Evolutionary conservation across 1,284 basidiomycete species (phyloP).

Genomic region (Cystobasidium slooffiae): DNA sequence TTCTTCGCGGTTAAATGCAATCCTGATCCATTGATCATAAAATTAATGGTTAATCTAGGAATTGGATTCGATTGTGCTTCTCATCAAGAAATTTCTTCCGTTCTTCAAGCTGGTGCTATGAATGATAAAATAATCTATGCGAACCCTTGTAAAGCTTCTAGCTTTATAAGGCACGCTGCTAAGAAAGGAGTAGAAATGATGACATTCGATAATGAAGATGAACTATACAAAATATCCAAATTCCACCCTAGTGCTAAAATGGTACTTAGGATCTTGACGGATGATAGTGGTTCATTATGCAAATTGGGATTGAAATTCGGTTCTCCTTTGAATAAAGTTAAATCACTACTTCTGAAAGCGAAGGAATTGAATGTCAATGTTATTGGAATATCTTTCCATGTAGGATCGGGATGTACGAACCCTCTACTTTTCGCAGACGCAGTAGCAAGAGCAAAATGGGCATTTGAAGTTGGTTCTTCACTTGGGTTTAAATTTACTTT

Average conservation of each 20-base stretch:
- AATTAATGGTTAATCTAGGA: constrained; percentile 85
- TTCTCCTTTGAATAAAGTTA: constrained; percentile 82
- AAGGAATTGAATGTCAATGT: constrained; percentile 81
- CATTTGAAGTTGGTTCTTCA: constrained; percentile 82
- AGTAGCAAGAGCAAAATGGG: constrained; percentile 75
- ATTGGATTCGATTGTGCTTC: constrained; percentile 99
- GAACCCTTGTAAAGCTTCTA: constrained; percentile 97
- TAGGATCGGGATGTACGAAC: constrained; percentile 95
- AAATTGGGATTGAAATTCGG: constrained; percentile 96
- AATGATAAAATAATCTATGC: constrained; percentile 91
- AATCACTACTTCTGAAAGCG: constrained; percentile 77
- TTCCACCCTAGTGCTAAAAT: constrained; percentile 82
- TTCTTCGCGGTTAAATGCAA: constrained; percentile 98
- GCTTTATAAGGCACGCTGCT: constrained; percentile 85
- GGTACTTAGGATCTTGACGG: constrained; percentile 91
- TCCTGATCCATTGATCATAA: constrained; percentile 90
- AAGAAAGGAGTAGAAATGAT: constrained; percentile 81
- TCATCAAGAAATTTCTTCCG: constrained; percentile 84
- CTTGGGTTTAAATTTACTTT: constrained; percentile 77
- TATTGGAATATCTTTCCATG: constrained; percentile 96
- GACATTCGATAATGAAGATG: constrained; percentile 98
- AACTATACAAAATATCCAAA: constrained; percentile 91
- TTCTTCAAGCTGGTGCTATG: constrained; percentile 71
- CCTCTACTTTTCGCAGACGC: constrained; percentile 88
- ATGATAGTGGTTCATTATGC: constrained; percentile 93